Conservation (phyloP, 371 early-diverging fungal genomes). For the Mucor circinelloides region DNA sequence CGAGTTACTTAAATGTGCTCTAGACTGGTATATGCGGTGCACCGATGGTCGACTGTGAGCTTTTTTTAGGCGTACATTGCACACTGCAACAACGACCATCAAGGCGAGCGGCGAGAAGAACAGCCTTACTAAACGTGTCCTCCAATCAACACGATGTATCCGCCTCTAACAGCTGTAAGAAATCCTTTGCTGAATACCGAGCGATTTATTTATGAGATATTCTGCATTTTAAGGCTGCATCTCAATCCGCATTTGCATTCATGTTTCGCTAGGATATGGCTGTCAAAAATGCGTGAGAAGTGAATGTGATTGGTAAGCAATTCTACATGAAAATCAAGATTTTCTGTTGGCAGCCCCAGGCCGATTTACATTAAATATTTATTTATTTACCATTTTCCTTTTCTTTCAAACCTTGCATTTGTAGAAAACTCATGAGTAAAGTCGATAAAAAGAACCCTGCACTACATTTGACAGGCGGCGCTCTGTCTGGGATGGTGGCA, state of each 20-base stretch:
- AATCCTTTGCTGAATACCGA: too few species aligned
- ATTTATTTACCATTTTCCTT: neutral
- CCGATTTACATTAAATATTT: neutral
- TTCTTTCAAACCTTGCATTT: neutral
- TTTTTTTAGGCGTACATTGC: neutral
- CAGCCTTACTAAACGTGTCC: too few species aligned
- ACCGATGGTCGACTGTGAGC: neutral
- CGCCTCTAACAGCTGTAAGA: neutral
- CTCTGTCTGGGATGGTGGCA: conserved; percentile 78
- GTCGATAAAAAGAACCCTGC: conserved; percentile 38
- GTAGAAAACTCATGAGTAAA: conserved; percentile 14
- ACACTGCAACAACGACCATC: neutral
- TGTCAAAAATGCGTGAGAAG: conserved; percentile 3
- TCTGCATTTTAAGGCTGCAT: neutral
- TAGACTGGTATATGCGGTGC: neutral
- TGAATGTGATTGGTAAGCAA: neutral
- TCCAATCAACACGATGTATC: neutral
- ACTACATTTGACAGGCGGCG: conserved; percentile 79
- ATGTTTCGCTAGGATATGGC: neutral
- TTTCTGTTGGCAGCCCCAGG: neutral
- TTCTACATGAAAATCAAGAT: neutral
- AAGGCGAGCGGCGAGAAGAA: too few species aligned
- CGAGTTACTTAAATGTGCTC: neutral
- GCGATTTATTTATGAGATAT: too few species aligned
- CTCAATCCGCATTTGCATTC: neutral